Percentiles rank a stretch among this genome's conserved stretches.
phyloP scores from a whole-genome alignment of 1,139 yeast genomes.

The Sugiyamaella paludigena region DNA sequence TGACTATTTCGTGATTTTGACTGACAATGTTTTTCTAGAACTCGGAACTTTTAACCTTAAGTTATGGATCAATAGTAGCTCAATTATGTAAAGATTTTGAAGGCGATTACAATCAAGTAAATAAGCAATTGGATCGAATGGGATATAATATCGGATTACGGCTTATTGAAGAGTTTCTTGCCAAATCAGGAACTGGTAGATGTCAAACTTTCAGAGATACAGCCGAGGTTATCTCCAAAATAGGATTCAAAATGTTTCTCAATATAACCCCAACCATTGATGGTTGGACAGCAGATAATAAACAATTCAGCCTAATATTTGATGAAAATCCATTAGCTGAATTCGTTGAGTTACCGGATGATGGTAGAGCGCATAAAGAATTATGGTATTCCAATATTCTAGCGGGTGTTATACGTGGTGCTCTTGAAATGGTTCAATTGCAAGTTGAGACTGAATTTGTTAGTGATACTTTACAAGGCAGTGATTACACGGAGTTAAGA shows the following conservation, averaged over 20 bases:
- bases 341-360: constrained; percentile 88
- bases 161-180: constrained; percentile 87
- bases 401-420: constrained; percentile 89
- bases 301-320: constrained; percentile 67
- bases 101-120: constrained; percentile 73
- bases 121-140: constrained; percentile 82
- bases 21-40: constrained; percentile 42
- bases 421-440: constrained; percentile 92
- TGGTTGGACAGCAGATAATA: constrained; percentile 76
- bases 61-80: constrained; percentile 94
- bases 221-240: constrained; percentile 77
- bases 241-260: constrained; percentile 86
- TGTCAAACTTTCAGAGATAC: constrained; percentile 82
- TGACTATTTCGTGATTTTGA: background rate
- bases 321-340: constrained; percentile 91
- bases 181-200: constrained; percentile 79
- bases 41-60: constrained; percentile 85
- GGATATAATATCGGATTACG: constrained; percentile 94
- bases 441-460: constrained; percentile 83
- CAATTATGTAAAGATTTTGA: constrained; percentile 84
- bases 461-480: constrained; percentile 80
- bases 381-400: constrained; percentile 91
- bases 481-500: constrained; percentile 73
- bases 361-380: constrained; percentile 64
- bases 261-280: constrained; percentile 75